Conservation (phyloP, 768 basidiomycete species). For the Clathrus columnatus region DNA sequence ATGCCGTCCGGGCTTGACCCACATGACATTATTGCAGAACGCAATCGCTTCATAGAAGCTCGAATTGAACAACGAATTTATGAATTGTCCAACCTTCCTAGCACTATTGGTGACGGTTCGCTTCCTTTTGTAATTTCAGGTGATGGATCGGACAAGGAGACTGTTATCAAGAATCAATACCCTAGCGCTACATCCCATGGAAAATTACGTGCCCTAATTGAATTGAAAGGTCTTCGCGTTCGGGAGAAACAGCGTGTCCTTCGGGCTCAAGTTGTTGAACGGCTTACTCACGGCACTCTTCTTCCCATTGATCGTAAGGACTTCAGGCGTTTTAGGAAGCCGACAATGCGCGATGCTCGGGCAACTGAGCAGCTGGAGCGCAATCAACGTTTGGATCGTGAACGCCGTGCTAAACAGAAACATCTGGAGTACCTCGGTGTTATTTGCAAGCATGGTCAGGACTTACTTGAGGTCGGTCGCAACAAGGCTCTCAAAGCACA, state of each 20-base stretch:
- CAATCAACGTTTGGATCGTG: conserved; percentile 85
- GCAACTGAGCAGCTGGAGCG: conserved; percentile 84
- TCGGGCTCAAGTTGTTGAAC: conserved; percentile 78
- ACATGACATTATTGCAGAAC: conserved; percentile 82
- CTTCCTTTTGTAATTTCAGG: conserved; percentile 40
- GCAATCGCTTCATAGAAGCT: conserved; percentile 84
- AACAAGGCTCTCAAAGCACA: conserved; percentile 44
- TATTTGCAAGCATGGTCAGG: conserved; percentile 77
- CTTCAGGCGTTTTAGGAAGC: conserved; percentile 82
- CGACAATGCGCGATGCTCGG: conserved; percentile 80
- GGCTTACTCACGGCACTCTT: conserved; percentile 78
- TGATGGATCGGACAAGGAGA: conserved; percentile 24
- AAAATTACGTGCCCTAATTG: conserved; percentile 84
- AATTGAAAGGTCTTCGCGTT: conserved; percentile 82
- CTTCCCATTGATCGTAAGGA: conserved; percentile 87
- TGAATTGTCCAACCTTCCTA: conserved; percentile 73
- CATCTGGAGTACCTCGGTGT: conserved; percentile 88
- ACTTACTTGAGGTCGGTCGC: conserved; percentile 57
- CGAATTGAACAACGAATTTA: conserved; percentile 81
- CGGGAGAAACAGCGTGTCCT: conserved; percentile 87
- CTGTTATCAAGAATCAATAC: conserved; percentile 28
- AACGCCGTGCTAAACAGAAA: conserved; percentile 90
- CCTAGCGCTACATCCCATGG: conserved; percentile 62
- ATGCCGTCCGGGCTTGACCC: conserved; percentile 92
- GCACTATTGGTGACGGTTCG: conserved; percentile 71